Conservation (phyloP, 2,329 filamentous ascomycete species). For the Colletotrichum destructivum region DNA sequence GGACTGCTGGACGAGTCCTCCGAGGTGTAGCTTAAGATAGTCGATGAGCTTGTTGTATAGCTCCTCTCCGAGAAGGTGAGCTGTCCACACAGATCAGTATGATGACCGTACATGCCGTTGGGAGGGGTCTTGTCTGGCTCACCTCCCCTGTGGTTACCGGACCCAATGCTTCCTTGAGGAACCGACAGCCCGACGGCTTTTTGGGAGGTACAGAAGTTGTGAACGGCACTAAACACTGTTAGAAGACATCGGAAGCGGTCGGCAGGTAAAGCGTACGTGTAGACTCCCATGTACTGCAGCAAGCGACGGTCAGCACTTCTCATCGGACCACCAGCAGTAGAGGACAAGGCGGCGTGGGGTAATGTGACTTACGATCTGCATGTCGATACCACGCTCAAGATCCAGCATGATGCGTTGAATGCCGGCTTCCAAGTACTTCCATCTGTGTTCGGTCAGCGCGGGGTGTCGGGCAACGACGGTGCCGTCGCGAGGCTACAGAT, state of each 20-base stretch:
- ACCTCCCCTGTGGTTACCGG: constrained; percentile 80
- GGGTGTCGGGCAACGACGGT: constrained; percentile 20
- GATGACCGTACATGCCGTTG: constrained; percentile 21
- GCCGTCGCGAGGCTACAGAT: constrained; percentile 16
- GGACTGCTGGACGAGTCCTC: constrained; percentile 79
- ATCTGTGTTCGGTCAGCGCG: constrained; percentile 67
- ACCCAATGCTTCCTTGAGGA: constrained; percentile 55
- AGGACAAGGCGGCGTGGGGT: constrained; percentile 33
- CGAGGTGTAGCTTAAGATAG: constrained; percentile 86
- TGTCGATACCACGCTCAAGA: constrained; percentile 91
- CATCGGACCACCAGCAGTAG: constrained; percentile 17
- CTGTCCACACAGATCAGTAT: constrained; percentile 61
- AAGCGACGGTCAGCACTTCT: constrained; percentile 31
- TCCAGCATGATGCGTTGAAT: constrained; percentile 95
- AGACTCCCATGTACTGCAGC: constrained; percentile 90
- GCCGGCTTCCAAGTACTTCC: constrained; percentile 89
- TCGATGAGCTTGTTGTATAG: constrained; percentile 92
- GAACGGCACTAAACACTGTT: constrained; percentile 78
- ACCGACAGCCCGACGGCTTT: constrained; percentile 81
- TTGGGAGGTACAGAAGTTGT: constrained; percentile 99
- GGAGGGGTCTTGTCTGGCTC: constrained; percentile 41
- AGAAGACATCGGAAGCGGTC: constrained; percentile 47
- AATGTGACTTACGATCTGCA: constrained; percentile 80
- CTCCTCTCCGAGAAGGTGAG: constrained; percentile 95
- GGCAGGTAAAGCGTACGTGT: constrained; percentile 73